Conservation (phyloP, 208 protist genomes). For the Crithidia bombi region DNA sequence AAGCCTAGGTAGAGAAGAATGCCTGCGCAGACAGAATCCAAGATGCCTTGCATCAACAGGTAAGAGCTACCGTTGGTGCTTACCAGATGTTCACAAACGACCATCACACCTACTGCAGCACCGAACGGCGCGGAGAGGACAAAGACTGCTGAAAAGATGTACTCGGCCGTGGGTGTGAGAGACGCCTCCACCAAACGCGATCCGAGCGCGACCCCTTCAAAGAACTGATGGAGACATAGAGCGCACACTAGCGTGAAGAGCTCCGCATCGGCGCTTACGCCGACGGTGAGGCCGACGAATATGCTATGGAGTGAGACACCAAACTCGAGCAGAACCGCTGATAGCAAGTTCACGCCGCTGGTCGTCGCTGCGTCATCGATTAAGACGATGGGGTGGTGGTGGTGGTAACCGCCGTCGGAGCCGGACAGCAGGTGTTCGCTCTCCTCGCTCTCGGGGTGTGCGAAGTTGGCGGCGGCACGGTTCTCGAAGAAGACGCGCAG, state of each 20-base stretch:
- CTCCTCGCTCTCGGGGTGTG: slow-evolving; percentile 12
- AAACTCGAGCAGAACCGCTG: slow-evolving; percentile 59
- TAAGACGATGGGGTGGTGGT: slow-evolving; percentile 15
- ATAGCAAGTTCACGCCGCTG: slow-evolving; percentile 22
- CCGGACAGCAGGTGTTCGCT: slow-evolving; percentile 25
- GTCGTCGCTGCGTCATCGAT: background rate
- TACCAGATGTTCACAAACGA: slow-evolving; percentile 30
- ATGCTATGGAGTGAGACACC: slow-evolving; percentile 71
- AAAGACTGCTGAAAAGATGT: slow-evolving; percentile 48
- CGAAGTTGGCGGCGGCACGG: background rate
- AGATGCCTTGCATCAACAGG: slow-evolving; percentile 48
- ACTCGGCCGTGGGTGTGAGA: slow-evolving; percentile 37
- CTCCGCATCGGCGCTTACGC: slow-evolving; percentile 48
- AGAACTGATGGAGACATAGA: slow-evolving; percentile 75
- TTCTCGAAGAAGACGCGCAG: slow-evolving; percentile 22
- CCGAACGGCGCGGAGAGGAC: slow-evolving; percentile 62
- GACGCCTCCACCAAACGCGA: slow-evolving; percentile 54
- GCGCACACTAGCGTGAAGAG: slow-evolving; percentile 50
- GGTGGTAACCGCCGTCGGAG: slow-evolving; percentile 16
- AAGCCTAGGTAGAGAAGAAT: slow-evolving; percentile 75
- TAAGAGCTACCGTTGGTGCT: slow-evolving; percentile 42
- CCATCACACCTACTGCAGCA: slow-evolving; percentile 34
- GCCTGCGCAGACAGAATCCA: slow-evolving; percentile 58
- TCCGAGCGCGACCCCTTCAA: slow-evolving; percentile 68
- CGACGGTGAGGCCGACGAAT: slow-evolving; percentile 67